Percentiles rank a stretch among this genome's conserved stretches.
Conservation (phyloP, 2,329 filamentous ascomycete species). For the Pseudocercospora eumusae region DNA sequence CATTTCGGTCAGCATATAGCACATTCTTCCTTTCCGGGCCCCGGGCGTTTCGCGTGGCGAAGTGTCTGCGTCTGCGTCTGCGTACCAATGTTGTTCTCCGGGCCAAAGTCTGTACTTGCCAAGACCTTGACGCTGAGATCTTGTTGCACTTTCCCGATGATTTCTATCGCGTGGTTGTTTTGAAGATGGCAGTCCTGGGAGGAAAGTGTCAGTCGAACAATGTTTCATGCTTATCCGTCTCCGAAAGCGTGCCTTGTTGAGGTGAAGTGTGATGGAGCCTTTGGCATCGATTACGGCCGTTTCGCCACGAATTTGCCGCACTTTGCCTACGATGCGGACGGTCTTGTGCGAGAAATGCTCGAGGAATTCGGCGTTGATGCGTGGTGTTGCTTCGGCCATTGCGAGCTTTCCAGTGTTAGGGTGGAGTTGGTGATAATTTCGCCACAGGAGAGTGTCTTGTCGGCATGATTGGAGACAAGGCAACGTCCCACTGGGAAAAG, state of each 20-base stretch:
- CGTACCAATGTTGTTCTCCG: constrained; percentile 60
- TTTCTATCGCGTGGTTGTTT: constrained; percentile 69
- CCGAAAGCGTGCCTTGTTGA: constrained; percentile 71
- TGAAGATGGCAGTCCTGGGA: constrained; percentile 68
- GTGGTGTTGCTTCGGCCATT: constrained; percentile 77
- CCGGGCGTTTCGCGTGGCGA: not conserved
- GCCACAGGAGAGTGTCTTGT: too few relatives aligned
- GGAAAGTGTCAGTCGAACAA: not conserved
- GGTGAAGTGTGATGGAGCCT: constrained; percentile 70
- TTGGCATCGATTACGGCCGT: constrained; percentile 76
- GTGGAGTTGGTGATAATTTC: too few relatives aligned
- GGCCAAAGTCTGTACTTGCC: constrained; percentile 68
- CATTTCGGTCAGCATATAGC: not conserved
- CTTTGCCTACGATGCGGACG: constrained; percentile 83
- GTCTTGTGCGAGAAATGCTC: constrained; percentile 69
- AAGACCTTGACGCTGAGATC: constrained; percentile 73
- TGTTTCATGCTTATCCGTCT: too few relatives aligned
- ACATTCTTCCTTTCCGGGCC: too few relatives aligned
- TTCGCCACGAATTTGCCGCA: constrained; percentile 78
- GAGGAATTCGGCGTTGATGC: constrained; percentile 78
- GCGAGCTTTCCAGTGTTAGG: constrained; percentile 27
- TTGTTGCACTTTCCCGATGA: constrained; percentile 77
- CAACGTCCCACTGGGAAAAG: too few relatives aligned
- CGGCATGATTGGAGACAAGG: too few relatives aligned
- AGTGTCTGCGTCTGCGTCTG: too few relatives aligned